phyloP scores from a whole-genome alignment of 805 yeast genomes.

The Ogataea salicorniae region DNA sequence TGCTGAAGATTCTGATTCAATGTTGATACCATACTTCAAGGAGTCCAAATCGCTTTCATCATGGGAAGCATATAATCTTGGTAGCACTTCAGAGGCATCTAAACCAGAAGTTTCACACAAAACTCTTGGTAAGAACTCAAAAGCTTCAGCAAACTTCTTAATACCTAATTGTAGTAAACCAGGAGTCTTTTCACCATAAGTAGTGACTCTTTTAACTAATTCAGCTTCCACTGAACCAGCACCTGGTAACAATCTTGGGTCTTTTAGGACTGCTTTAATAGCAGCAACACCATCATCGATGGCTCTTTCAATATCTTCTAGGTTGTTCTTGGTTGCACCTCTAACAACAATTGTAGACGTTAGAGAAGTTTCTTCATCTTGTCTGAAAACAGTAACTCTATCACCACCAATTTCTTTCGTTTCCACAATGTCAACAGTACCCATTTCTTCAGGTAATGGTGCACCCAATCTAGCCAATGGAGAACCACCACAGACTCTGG shows the following conservation, averaged over 20 bases:
- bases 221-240: constrained; percentile 96
- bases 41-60: constrained; percentile 40
- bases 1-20: constrained; percentile 59
- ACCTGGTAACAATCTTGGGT: constrained; percentile 79
- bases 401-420: constrained; percentile 96
- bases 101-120: constrained; percentile 93
- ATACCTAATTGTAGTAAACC: constrained; percentile 91
- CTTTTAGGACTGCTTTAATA: constrained; percentile 83
- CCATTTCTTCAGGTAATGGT: constrained; percentile 92
- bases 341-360: constrained; percentile 91
- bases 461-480: constrained; percentile 93
- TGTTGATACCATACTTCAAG: constrained; percentile 61
- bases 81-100: constrained; percentile 83
- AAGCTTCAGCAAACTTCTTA: constrained; percentile 89
- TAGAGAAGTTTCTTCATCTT: constrained; percentile 58
- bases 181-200: constrained; percentile 89
- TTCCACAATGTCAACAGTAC: constrained; percentile 80
- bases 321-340: constrained; percentile 91
- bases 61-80: constrained; percentile 86
- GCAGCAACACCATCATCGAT: constrained; percentile 95
- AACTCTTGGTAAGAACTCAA: constrained; percentile 89
- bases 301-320: constrained; percentile 95
- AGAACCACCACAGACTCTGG: constrained; percentile 96
- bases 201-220: constrained; percentile 70
- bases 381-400: constrained; percentile 90